Percentiles rank a stretch among this genome's conserved stretches.
phyloP scores from a whole-genome alignment of 108 stramenopile species.

The Cyclostephanos tholiformis region DNA sequence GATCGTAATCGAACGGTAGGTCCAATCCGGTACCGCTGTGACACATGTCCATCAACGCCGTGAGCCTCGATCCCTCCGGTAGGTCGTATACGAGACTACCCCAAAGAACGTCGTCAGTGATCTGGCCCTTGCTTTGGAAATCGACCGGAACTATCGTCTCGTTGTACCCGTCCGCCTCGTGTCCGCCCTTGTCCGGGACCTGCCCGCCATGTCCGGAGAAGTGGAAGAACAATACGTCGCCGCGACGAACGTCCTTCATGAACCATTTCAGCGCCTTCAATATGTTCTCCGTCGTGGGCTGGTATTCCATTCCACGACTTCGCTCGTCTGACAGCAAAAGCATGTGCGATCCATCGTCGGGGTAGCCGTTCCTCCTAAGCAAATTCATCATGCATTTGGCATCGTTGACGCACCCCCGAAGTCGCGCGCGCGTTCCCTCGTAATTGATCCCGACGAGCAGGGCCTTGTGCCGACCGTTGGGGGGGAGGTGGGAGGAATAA shows the following conservation, averaged over 20 bases:
- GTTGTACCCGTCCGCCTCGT: slow-evolving; percentile 81
- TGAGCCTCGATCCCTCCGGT: slow-evolving; percentile 71
- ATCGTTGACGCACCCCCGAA: slow-evolving; percentile 74
- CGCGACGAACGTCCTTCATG: slow-evolving; percentile 40
- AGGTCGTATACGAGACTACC: slow-evolving; percentile 66
- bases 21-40: slow-evolving; percentile 90
- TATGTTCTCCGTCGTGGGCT: slow-evolving; percentile 50
- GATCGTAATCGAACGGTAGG: slow-evolving; percentile 65
- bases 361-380: slow-evolving; percentile 35
- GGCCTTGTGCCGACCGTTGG: slow-evolving; percentile 50
- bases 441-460: slow-evolving; percentile 72
- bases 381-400: slow-evolving; percentile 61
- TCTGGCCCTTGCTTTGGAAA: slow-evolving; percentile 62
- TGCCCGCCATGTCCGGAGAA: slow-evolving; percentile 76
- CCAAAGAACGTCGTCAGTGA: slow-evolving; percentile 77
- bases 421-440: slow-evolving; percentile 58
- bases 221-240: slow-evolving; percentile 50
- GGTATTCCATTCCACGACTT: slow-evolving; percentile 34
- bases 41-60: slow-evolving; percentile 83
- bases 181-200: slow-evolving; percentile 59
- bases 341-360: slow-evolving; percentile 49
- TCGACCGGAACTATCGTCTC: slow-evolving; percentile 88
- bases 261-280: slow-evolving; percentile 57
- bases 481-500: slow-evolving; percentile 12
- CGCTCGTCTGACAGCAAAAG: slow-evolving; percentile 63